Base-by-base conservation (phyloP, 129 eudicot species). In the Lactuca sativa region DNA sequence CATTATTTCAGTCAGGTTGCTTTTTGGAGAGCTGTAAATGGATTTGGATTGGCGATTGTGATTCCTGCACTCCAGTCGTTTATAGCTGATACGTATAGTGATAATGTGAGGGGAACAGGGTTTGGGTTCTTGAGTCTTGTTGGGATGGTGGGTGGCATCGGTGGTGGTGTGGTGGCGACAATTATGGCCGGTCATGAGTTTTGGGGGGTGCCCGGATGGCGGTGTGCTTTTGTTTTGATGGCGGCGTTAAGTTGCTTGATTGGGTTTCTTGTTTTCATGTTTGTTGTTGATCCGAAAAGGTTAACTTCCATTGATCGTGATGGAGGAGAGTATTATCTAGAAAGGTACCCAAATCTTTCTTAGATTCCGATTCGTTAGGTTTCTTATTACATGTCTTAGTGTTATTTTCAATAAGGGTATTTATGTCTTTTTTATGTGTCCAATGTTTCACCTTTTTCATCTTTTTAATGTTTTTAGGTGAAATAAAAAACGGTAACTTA, bases 61-160 rank as follows among this genome's bases (percentile, higher is more conserved):
- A 93, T 89, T 67, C 98, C 98, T 9, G 88, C 96, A 37, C 88
- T 93, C 48, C 98, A 93, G 80, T 93, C 98, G 8, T 93, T 93
- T 77, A 89, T 93, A 69, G 98, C 98, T 18, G 98, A 93, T 74
- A 89, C 86, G 40, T 93, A 89, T 58, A 57, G 58, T 71, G 98
- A 93, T 74, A 80, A 82, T 2, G 90, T 83, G 55, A 85, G 98
- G 72, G 98, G 98, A 49, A 80, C 86, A 2, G 96, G 96, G 37
- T 93, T 93, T 56, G 98, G 98, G 75, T 69, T 89, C 33, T 64
- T 93, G 56, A 85, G 81, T 66, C 91, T 93, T 58, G 90, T 93
- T 6, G 98, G 96, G 18, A 86, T 84, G 6, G 82, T 93, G 15
- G 98, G 98, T 32, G 98, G 98, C 5, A 93, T 93, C 25, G 96